Conservation (phyloP, 805 yeast genomes). For the Scheffersomyces ergatensis region DNA sequence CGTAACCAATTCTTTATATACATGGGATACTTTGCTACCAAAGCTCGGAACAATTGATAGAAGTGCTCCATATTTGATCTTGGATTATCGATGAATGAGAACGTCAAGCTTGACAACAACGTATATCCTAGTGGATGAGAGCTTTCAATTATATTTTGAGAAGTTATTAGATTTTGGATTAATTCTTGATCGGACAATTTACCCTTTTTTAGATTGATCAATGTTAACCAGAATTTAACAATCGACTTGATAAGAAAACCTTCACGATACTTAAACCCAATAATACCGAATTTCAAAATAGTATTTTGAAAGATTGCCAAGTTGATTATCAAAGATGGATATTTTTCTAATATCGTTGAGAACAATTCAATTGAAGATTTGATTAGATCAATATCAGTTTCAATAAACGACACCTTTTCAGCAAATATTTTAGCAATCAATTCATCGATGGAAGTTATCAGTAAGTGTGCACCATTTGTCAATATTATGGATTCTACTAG, state of each 20-base stretch:
- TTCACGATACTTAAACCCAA: constrained; percentile 47
- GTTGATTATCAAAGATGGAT: constrained; percentile 47
- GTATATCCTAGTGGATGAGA: constrained; percentile 16
- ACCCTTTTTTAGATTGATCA: constrained; percentile 47
- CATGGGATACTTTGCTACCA: constrained; percentile 48
- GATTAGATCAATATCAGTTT: constrained; percentile 57
- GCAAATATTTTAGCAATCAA: constrained; percentile 39
- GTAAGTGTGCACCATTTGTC: constrained; percentile 24
- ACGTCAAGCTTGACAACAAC: constrained; percentile 23
- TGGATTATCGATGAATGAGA: constrained; percentile 40
- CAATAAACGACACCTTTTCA: constrained; percentile 29
- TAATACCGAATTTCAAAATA: constrained; percentile 28
- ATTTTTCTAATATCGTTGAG: constrained; percentile 45
- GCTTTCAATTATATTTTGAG: constrained; percentile 8
- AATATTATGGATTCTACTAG: constrained; percentile 44
- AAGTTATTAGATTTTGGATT: constrained; percentile 19
- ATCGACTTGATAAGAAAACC: constrained; percentile 52
- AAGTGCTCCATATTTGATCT: constrained; percentile 62
- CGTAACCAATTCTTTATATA: constrained; percentile 47
- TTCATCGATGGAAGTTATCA: constrained; percentile 28
- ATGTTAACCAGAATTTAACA: constrained; percentile 52
- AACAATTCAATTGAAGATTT: constrained; percentile 53
- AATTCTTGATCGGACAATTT: constrained; percentile 37
- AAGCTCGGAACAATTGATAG: constrained; percentile 48
- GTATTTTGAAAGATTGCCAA: constrained; percentile 18